Evolutionary conservation across 805 yeast species (phyloP).

Genomic region (Torulaspora maleeae): DNA sequence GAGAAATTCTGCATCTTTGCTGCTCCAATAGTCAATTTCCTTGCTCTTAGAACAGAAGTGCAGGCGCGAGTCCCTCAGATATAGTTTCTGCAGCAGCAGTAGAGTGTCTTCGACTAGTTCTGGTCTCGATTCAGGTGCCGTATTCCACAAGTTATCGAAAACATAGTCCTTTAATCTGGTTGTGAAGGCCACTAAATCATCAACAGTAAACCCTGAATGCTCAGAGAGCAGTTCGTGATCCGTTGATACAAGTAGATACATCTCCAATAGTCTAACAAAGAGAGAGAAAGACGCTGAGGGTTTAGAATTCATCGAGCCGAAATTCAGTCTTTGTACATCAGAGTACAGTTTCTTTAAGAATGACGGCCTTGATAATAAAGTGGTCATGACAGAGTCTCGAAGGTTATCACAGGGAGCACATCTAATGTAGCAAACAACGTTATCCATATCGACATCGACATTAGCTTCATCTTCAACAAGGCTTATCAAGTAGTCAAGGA

Average conservation of each 20-base stretch:
- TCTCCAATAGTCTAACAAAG: conserved; percentile 21
- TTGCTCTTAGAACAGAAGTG: conserved; percentile 21
- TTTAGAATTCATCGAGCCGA: conserved; percentile 2
- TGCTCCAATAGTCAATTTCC: conserved; percentile 22
- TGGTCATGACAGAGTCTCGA: conserved; percentile 16
- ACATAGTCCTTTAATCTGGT: conserved; percentile 19
- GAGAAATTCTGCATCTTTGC: conserved; percentile 23
- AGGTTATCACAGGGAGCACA: conserved; percentile 15
- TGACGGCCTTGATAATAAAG: conserved; percentile 16
- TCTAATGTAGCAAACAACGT: conserved; percentile 10
- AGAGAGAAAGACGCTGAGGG: conserved; percentile 15
- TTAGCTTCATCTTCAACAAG: conserved; percentile 6
- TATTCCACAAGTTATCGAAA: conserved; percentile 24
- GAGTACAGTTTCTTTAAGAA: conserved; percentile 14
- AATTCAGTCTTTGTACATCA: background rate
- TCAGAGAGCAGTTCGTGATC: conserved; percentile 28
- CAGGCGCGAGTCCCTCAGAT: conserved; percentile 30
- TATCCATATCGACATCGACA: conserved; percentile 4
- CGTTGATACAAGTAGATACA: conserved; percentile 27
- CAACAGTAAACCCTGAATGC: conserved; percentile 15
- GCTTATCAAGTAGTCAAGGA: conserved; percentile 12
- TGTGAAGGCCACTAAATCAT: conserved; percentile 17
- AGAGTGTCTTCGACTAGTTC: conserved; percentile 13
- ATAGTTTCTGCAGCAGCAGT: conserved; percentile 24
- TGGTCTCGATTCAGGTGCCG: conserved; percentile 3